Conservation (phyloP, 768 basidiomycete species). For the Boletellus emodensis region DNA sequence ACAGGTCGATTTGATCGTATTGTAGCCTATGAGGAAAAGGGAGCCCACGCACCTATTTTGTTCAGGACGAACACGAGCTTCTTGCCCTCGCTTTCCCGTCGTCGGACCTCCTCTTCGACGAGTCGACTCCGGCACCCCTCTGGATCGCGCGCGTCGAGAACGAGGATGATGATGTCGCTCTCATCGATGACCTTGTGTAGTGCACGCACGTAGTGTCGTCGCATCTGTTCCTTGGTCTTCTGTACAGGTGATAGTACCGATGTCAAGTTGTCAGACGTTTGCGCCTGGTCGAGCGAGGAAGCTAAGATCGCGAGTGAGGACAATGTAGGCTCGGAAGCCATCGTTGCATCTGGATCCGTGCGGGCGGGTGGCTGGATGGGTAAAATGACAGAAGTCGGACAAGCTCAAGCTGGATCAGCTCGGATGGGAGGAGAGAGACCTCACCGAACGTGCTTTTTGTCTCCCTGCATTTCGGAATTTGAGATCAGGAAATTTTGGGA, state of each 20-base stretch:
- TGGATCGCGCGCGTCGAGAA: slow-evolving; percentile 92
- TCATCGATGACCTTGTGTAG: slow-evolving; percentile 92
- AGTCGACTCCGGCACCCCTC: slow-evolving; percentile 88
- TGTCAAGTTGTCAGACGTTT: slow-evolving; percentile 23
- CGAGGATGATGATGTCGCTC: slow-evolving; percentile 85
- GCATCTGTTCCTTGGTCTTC: slow-evolving; percentile 67
- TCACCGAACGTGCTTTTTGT: slow-evolving; percentile 40
- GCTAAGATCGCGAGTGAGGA: slow-evolving; percentile 56
- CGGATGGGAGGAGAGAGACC: slow-evolving; percentile 2
- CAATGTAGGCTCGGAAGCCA: slow-evolving; percentile 73
- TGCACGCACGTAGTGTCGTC: slow-evolving; percentile 70
- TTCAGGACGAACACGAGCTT: slow-evolving; percentile 92
- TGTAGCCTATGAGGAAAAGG: neutral
- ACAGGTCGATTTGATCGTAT: neutral
- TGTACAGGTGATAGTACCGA: slow-evolving; percentile 23
- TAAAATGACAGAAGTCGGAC: neutral
- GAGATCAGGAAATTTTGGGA: slow-evolving; percentile 76
- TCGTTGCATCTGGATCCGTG: slow-evolving; percentile 50
- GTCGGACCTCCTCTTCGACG: slow-evolving; percentile 90
- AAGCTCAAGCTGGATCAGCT: no score
- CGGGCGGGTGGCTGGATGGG: slow-evolving; percentile 23
- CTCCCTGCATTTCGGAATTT: slow-evolving; percentile 56
- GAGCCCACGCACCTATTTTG: slow-evolving; percentile 74
- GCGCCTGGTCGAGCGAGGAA: slow-evolving; percentile 24
- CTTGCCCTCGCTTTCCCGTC: slow-evolving; percentile 85